phyloP scores from a whole-genome alignment of 495 filamentous ascomycete genomes.

The Xylaria nigripes region DNA sequence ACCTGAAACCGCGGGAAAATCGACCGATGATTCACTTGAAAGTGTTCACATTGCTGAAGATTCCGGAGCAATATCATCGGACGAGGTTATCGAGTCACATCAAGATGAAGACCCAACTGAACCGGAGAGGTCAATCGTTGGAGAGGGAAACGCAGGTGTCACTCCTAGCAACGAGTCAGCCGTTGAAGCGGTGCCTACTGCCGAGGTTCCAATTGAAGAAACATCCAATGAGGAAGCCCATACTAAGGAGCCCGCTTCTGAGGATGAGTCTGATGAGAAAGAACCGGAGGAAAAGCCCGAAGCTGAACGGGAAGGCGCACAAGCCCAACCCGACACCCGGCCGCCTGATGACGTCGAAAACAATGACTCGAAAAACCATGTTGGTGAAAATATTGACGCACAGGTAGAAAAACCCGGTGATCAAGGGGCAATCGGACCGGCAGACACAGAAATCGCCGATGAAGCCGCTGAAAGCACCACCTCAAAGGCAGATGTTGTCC shows the following conservation, averaged over 20 bases:
- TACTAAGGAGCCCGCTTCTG: background rate
- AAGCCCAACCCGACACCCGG: background rate
- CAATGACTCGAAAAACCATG: background rate
- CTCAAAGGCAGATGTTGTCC: background rate
- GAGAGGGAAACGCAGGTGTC: background rate
- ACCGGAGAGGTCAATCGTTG: slow-evolving; percentile 2
- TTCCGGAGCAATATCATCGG: background rate
- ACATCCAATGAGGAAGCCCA: background rate
- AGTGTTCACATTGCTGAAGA: background rate
- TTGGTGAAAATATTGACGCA: slow-evolving; percentile 8
- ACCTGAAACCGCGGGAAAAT: background rate
- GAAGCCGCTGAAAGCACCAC: slow-evolving; percentile 3
- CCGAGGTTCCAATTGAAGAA: background rate
- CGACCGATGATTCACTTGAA: background rate
- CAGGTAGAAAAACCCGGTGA: background rate
- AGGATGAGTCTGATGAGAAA: slow-evolving; percentile 2
- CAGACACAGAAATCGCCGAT: slow-evolving; percentile 9
- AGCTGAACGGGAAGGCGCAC: background rate
- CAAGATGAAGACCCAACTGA: background rate
- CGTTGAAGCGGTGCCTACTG: background rate
- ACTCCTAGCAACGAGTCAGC: background rate
- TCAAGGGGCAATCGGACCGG: background rate
- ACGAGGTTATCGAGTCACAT: background rate
- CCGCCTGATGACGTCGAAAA: slow-evolving; percentile 7
- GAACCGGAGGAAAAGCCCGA: background rate